Evolutionary conservation across 495 filamentous ascomycete species (phyloP).

Genomic region (Tuber melanosporum): DNA sequence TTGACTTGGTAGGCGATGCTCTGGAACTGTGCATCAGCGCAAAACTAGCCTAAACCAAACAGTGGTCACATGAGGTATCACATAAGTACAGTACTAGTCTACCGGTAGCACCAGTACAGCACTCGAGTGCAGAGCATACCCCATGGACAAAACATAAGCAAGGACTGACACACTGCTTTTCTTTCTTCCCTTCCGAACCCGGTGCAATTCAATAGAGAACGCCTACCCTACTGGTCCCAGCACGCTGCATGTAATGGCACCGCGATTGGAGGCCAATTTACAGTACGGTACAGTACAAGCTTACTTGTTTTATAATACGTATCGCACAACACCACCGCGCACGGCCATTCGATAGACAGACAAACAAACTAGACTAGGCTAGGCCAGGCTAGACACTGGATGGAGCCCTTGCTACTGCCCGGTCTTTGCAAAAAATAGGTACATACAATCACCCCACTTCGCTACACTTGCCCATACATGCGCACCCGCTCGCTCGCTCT

Average conservation of each 20-base stretch:
- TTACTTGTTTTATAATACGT: neutral
- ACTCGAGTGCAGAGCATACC: neutral
- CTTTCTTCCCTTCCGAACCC: neutral
- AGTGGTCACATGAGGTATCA: neutral
- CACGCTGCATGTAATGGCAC: neutral
- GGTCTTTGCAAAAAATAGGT: neutral
- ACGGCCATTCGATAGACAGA: neutral
- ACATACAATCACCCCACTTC: neutral
- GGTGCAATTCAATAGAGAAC: neutral
- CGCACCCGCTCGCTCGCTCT: neutral
- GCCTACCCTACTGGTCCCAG: neutral
- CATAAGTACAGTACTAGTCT: too few species aligned
- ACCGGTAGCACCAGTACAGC: too few species aligned
- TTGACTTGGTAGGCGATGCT: too few species aligned
- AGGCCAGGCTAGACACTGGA: neutral
- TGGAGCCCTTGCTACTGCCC: neutral
- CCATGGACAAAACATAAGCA: neutral
- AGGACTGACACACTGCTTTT: neutral
- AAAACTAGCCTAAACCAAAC: neutral
- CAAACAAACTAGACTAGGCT: neutral
- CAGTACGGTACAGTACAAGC: neutral
- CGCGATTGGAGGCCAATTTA: neutral
- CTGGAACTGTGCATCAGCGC: neutral
- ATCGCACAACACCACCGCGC: neutral
- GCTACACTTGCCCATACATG: neutral